Evolutionary conservation across 2,329 filamentous ascomycete genomes (phyloP).

Genomic region (Didymella glomerata): DNA sequence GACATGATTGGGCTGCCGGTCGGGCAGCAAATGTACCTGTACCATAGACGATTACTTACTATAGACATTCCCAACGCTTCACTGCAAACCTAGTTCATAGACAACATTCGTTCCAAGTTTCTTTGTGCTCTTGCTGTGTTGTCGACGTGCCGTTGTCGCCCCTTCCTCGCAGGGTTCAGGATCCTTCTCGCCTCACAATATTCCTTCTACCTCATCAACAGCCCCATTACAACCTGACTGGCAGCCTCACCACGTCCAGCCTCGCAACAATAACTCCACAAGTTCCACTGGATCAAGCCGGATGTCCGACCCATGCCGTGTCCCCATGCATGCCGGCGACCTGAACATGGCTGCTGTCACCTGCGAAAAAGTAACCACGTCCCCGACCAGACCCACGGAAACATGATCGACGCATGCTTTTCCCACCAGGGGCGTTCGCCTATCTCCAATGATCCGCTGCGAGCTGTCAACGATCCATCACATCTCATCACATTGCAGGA

Average conservation of each 20-base stretch:
- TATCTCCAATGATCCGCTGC: conserved; percentile 24
- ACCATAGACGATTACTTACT: conserved; percentile 29
- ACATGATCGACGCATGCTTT: conserved; percentile 25
- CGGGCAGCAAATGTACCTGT: conserved; percentile 38
- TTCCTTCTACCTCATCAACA: conserved; percentile 2
- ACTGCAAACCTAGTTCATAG: conserved; percentile 17
- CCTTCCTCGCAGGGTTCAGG: conserved; percentile 17
- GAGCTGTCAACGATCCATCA: conserved; percentile 18
- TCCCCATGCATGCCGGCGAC: conserved; percentile 13
- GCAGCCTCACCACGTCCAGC: conserved; percentile 10
- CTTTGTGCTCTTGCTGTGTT: background rate
- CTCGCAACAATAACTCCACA: conserved; percentile 6
- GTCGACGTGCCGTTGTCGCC: conserved; percentile 6
- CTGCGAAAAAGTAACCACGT: conserved; percentile 13
- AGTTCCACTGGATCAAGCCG: background rate
- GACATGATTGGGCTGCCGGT: conserved; percentile 29
- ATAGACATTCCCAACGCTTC: conserved; percentile 31
- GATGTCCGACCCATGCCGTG: conserved; percentile 1
- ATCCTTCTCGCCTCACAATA: conserved; percentile 22
- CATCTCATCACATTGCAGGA: conserved; percentile 23
- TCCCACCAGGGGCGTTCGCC: conserved; percentile 20
- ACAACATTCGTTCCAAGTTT: background rate
- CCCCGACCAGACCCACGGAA: conserved; percentile 16
- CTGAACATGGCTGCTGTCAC: conserved; percentile 12
- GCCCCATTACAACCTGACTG: conserved; percentile 1